Evolutionary conservation across 139 green algal genomes (phyloP).

Genomic region (Tetradesmus lagerheimii): DNA sequence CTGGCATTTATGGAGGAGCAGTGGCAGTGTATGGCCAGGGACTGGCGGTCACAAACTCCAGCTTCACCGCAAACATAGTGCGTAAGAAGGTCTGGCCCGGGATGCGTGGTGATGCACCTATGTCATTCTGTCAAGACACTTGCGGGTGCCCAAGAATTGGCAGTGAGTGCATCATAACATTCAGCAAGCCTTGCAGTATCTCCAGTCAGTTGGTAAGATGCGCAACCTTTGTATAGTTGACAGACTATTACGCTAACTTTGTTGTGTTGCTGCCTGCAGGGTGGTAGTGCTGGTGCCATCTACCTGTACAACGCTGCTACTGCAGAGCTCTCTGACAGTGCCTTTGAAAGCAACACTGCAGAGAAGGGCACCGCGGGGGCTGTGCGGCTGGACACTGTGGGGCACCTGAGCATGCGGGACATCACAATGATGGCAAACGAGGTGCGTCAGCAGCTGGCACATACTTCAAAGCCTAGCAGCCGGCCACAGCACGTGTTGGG

Average conservation of each 20-base stretch:
- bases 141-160: too few species aligned
- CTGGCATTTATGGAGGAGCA: neutral
- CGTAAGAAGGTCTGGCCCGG: too few species aligned
- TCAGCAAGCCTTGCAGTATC: too few species aligned
- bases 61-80: neutral
- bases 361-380: neutral
- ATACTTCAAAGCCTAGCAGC: too few species aligned
- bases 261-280: neutral
- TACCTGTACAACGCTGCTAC: neutral
- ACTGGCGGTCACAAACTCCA: neutral
- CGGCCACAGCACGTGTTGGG: too few species aligned
- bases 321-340: neutral
- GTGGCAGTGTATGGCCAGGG: neutral
- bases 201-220: too few species aligned
- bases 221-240: too few species aligned
- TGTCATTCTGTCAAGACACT: too few species aligned
- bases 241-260: neutral
- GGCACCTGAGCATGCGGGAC: neutral
- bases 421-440: neutral
- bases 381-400: neutral
- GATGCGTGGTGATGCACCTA: too few species aligned
- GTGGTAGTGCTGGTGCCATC: neutral
- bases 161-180: too few species aligned
- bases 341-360: neutral
- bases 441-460: too few species aligned